Evolutionary conservation across 345 rosid genomes (phyloP), one percentile per base, ranked within the genome.

Genomic region (Geranium rotundifolium): DNA sequence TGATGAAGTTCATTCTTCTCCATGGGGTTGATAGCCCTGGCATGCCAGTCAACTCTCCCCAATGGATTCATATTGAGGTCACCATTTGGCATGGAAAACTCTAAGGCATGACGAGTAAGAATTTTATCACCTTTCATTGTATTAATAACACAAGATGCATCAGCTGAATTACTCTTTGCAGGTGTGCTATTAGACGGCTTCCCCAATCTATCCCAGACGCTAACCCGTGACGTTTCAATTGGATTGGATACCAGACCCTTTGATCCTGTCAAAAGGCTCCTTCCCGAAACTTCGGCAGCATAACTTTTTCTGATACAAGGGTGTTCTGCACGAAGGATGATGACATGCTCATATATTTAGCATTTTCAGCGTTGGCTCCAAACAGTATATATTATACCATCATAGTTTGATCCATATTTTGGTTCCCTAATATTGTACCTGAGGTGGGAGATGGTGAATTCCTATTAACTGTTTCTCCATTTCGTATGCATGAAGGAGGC

Each of bases 181-280:
- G 67, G 39, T 46, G 15, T 49, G 10, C 34, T 23, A 12, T 59
- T 60, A 7, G 31, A 46, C 65, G 73, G 71, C 65, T 37, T 71
- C 30, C 70, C 65, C 67, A 73, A 61, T 58, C 81, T 76, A 68
- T 77, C 81, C 78, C 81, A 73, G 58, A 77, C 75, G 68, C 81
- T 73, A 63, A 54, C 37, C 46, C 39, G 78, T 56, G 59, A 60
- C 62, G 31, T 71, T 60, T 0, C 61, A 65, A 62, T 69, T 55
- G 58, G 67, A 56, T 19, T 3, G 29, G 34, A 59, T 59, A 58
- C 17, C 37, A 61, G 71, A 64, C 39, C 67, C 39, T 10, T 29
- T 8, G 61, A 68, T 69, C 52, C 62, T 18, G 66, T 62, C 64
- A 72, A 65, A 56, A 65, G 63, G 65, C 65, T 49, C 62, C 72